Evolutionary conservation across 768 basidiomycete genomes (phyloP).

Genomic region (Sarcodon aspratus): DNA sequence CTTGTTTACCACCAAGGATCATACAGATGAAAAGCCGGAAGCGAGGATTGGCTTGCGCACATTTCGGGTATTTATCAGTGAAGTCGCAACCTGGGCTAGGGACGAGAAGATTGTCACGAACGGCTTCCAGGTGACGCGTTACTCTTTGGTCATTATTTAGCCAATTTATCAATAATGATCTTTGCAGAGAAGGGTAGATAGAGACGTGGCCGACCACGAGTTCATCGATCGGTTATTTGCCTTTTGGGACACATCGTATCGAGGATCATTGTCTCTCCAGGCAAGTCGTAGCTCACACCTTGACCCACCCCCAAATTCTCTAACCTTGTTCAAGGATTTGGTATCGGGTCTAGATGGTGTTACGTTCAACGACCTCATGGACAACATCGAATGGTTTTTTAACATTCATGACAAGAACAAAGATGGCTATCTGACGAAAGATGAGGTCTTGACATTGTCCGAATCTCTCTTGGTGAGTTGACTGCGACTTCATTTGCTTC

Average conservation of each 20-base stretch:
- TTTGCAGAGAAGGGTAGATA: constrained; percentile 71
- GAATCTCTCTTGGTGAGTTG: constrained; percentile 78
- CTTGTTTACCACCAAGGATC: constrained; percentile 46
- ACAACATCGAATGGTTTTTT: constrained; percentile 99
- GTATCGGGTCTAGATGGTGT: constrained; percentile 83
- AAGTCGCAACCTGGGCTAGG: constrained; percentile 91
- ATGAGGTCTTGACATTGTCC: constrained; percentile 90
- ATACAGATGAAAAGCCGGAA: constrained; percentile 66
- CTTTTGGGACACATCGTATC: constrained; percentile 81
- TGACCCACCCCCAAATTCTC: not conserved
- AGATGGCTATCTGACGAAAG: constrained; percentile 91
- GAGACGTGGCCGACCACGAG: constrained; percentile 91
- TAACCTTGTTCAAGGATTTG: constrained; percentile 49
- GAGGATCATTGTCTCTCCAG: constrained; percentile 85
- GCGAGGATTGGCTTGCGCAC: constrained; percentile 80
- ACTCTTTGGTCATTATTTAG: not conserved
- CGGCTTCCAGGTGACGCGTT: constrained; percentile 63
- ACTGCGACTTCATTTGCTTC: constrained; percentile 4
- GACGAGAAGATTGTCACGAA: constrained; percentile 89
- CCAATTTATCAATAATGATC: constrained; percentile 3
- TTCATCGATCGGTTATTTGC: constrained; percentile 89
- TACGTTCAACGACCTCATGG: constrained; percentile 96
- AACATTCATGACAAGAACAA: constrained; percentile 92
- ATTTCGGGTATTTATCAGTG: constrained; percentile 83
- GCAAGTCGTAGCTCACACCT: constrained; percentile 23